Evolutionary conservation across 1,284 basidiomycete genomes (phyloP), one percentile per base, ranked within the genome.

Genomic region (Rhodotorula sp.): DNA sequence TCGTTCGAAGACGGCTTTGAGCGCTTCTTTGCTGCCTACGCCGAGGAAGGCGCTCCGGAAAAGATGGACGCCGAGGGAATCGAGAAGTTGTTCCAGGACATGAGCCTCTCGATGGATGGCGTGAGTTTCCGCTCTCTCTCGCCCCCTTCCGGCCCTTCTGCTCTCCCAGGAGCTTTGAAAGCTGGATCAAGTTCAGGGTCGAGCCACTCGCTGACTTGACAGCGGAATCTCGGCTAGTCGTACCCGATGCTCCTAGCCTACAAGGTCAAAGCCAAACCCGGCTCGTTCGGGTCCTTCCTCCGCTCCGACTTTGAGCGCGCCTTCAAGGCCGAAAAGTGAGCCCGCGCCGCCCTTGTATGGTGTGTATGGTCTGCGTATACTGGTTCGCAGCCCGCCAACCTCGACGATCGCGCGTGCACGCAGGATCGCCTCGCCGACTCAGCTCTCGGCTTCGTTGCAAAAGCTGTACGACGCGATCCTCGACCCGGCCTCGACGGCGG

Each of bases 191-290:
- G 26, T 1, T 8, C 4, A 0, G 38, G 21, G 14, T 26, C n/a
- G 16, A 1, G 12, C 19, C 38, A 43, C 1, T 10, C n/a, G 43
- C 47, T 5, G 38, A 48, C 43, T 34, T n/a, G 2, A 31, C 4
- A 7, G 7, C 16, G 15, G 19, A 1, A n/a, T 5, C 21, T 18
- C 38, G 2, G 12, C 6, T 62, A 75, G 73, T 66, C 60, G 21
- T 57, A 67, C 28, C 69, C 72, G 16, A 67, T 76, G 58, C 28
- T 76, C 34, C 71, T 76, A 56, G 71, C 72, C 19, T 73, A 60
- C 55, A 68, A 71, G 58, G 59, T 73, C 28, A 48, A 50, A 7
- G 67, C 71, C 2, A 10, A 63, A 34, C 67, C 71, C 23, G 66
- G 71, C 2, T 61, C 67, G 5, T 76, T 71, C 28, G 71, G 72